Percentiles rank a stretch among this genome's conserved stretches.
These are phyloP conservation scores for Dalbergia cultrata DNA, from an alignment of 306 rosid genomes.

Conservation along the genomic window DNA sequence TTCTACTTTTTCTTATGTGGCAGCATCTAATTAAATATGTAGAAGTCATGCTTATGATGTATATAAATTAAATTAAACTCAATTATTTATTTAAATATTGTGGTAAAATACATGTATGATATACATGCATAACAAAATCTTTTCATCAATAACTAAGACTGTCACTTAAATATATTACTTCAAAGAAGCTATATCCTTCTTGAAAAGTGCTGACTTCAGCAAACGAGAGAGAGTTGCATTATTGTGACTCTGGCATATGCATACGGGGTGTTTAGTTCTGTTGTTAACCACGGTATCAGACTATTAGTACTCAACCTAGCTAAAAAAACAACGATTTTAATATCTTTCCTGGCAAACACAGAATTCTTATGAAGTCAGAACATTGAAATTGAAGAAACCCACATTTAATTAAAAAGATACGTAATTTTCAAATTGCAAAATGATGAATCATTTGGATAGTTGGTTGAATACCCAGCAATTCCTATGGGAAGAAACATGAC, in stretches of 20 bases:
- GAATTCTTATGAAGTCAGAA: conserved; percentile 34
- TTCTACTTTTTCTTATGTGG: too few relatives aligned
- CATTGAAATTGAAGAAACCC: conserved; percentile 38
- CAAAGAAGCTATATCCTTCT: background rate
- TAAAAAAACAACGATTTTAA: conserved; percentile 39
- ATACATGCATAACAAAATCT: background rate
- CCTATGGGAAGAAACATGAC: conserved; percentile 46
- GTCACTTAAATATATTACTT: background rate
- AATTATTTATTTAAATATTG: background rate
- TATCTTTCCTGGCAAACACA: conserved; percentile 40
- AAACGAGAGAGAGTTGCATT: conserved; percentile 48
- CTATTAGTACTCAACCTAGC: conserved; percentile 20
- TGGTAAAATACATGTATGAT: background rate
- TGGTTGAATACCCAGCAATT: conserved; percentile 49
- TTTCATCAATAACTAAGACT: background rate
- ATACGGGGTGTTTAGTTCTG: conserved; percentile 44
- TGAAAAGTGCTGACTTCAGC: conserved; percentile 49
- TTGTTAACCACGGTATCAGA: conserved; percentile 27
- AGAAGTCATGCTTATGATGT: too few relatives aligned
- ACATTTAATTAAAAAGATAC: conserved; percentile 43
- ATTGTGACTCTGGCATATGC: conserved; percentile 52
- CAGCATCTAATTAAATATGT: too few relatives aligned
- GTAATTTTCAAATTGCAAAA: conserved; percentile 52
- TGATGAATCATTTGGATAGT: conserved; percentile 46
- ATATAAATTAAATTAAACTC: background rate